Evolutionary conservation across 2,329 filamentous ascomycete genomes (phyloP), one percentile per base, ranked within the genome.

Genomic region (Corniculantispora saksenae): DNA sequence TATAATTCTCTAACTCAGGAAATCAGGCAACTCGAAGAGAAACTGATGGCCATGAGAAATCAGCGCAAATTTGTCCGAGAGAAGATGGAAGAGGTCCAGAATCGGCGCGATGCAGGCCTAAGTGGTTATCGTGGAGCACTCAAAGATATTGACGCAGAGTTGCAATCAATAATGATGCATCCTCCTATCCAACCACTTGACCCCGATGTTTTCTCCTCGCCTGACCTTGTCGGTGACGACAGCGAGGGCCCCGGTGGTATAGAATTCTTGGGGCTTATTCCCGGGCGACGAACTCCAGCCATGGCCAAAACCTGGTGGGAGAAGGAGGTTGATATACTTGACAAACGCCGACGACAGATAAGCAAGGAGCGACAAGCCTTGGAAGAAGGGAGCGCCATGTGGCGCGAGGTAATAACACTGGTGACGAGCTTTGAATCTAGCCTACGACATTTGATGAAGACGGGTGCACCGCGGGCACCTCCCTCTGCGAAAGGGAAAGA

Each of bases 251-350:
- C 78, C 0, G 78, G 76, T 1, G 84, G 84, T 0, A 66, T 76
- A 3, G 84, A 86, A 43, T 91, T 91, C 62, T 73, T 89, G 43
- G 79, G 81, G 2, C 78, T 93, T 9, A 84, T 87, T 0, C 83
- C 87, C 0, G 86, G 89, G 69, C 83, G 89, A 21, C 82, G 91
- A 55, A 93, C 90, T 0, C 73, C 89, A 1, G 86, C 86, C 17
- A 89, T 93, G 88, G 91, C 90, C 0, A 86, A 82, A 66, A 83
- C 88, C 17, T 91, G 90, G 83, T 93, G 89, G 87, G 82, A 86
- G 62, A 83, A 84, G 7, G 90, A 93, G 69, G 79, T 89, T 1
- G 77, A 77, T 1, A 77, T 85, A 0, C 78, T 91, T 2, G 79
- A 87, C 58, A 78, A 79, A 53, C 84, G 84, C 65, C 86, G 85